Evolutionary conservation across 257 asterid genomes (phyloP).

Genomic region (Solanum bukasovii): DNA sequence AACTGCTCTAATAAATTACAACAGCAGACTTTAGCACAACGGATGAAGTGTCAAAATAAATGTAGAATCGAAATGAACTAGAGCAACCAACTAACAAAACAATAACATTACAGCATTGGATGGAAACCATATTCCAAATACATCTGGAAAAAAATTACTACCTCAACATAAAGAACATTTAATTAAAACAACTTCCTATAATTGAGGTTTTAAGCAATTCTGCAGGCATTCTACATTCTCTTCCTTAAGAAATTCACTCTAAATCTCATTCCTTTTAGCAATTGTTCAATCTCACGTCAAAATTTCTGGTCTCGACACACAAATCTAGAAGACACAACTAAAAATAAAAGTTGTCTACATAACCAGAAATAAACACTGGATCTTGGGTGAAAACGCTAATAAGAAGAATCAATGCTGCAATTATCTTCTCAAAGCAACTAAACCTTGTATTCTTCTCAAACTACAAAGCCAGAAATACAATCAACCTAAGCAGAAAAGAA

Average conservation of each 20-base stretch:
- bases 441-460: background rate
- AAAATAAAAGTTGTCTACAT: background rate
- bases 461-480: background rate
- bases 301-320: background rate
- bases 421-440: background rate
- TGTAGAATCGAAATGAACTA: background rate
- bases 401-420: background rate
- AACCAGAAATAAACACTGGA: background rate
- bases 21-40: background rate
- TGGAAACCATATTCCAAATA: background rate
- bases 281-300: background rate
- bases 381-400: background rate
- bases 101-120: background rate
- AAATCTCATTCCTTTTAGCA: background rate
- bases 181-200: background rate
- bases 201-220: background rate
- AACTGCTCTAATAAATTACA: background rate
- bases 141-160: background rate
- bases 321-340: background rate
- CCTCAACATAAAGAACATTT: background rate
- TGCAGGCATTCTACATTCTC: background rate
- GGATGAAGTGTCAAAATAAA: background rate
- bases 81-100: background rate
- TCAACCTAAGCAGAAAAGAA: background rate
- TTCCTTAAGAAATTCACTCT: background rate